Evolutionary conservation across 2,329 filamentous ascomycete species (phyloP).

Genomic region (Verticillium alfalfae): DNA sequence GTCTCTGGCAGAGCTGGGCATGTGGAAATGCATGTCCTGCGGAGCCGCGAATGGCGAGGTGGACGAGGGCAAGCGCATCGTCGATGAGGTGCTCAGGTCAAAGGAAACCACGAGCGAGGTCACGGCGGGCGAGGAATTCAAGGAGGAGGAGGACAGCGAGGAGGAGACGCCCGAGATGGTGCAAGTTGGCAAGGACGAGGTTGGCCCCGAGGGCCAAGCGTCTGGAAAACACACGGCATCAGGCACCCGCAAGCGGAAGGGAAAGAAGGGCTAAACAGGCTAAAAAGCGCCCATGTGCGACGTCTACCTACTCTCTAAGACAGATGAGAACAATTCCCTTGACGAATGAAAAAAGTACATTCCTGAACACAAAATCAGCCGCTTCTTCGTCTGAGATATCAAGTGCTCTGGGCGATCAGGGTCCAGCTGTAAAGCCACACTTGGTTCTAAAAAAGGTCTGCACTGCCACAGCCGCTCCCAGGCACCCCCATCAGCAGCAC

Average conservation of each 20-base stretch:
- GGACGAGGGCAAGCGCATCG: constrained; percentile 67
- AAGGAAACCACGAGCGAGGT: constrained; percentile 10
- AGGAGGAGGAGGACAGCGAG: constrained; percentile 5
- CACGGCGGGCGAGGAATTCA: constrained; percentile 8
- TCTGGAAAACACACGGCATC: constrained; percentile 9
- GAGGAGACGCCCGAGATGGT: constrained; percentile 1
- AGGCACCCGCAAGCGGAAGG: constrained; percentile 10
- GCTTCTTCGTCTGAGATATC: too few relatives aligned
- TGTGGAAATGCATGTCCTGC: constrained; percentile 87
- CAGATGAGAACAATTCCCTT: neutral
- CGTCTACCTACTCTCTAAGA: neutral
- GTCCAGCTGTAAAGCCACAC: neutral
- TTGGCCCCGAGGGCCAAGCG: constrained; percentile 1
- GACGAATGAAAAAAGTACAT: neutral
- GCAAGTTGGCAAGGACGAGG: constrained; percentile 1
- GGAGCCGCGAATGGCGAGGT: constrained; percentile 75
- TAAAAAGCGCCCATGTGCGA: too few relatives aligned
- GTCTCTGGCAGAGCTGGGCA: constrained; percentile 70
- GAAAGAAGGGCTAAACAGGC: constrained; percentile 2
- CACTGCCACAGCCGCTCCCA: neutral
- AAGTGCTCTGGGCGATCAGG: neutral
- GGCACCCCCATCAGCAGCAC: neutral
- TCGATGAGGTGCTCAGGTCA: constrained; percentile 54
- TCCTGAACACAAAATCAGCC: neutral
- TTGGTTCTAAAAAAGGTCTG: neutral